A percentile compares a stretch with the other conserved stretches of the same genome.
Conservation (phyloP, 306 rosid species). For the Fragaria iinumae region DNA sequence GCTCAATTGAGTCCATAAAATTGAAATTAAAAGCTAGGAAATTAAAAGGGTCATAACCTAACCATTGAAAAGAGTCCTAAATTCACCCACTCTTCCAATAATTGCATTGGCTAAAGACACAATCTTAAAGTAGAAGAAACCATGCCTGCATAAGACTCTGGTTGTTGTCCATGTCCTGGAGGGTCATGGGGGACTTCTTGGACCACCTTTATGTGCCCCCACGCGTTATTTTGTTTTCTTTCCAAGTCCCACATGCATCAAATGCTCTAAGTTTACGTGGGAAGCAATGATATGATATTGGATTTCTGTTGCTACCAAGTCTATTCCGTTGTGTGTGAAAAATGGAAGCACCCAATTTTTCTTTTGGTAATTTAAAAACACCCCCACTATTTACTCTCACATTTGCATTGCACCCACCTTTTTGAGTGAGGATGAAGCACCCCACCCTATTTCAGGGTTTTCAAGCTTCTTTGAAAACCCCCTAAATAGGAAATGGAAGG, state of each 20-base stretch:
- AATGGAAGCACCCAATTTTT: not conserved
- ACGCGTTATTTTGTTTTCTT: conserved; percentile 8
- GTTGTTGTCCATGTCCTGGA: conserved; percentile 25
- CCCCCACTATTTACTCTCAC: not conserved
- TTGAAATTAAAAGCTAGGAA: not conserved
- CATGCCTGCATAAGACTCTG: conserved; percentile 5
- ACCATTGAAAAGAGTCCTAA: conserved; percentile 1
- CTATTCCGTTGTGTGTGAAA: not conserved
- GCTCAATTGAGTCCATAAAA: not conserved
- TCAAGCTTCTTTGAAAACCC: not conserved
- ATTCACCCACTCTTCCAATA: conserved; percentile 16
- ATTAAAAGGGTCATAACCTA: conserved; percentile 3
- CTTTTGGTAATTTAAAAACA: not conserved
- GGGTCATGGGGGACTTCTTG: conserved; percentile 12
- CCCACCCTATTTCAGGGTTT: not conserved
- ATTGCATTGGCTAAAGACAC: conserved; percentile 5
- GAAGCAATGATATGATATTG: not conserved
- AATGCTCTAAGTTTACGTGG: conserved; percentile 4
- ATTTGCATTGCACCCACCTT: not conserved
- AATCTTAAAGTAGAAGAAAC: conserved; percentile 17
- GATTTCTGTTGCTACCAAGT: conserved; percentile 16
- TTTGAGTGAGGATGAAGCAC: not conserved
- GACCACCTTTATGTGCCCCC: conserved; percentile 25
- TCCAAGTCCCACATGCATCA: conserved; percentile 22
- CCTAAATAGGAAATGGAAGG: not conserved